Evolutionary conservation across 345 rosid genomes (phyloP).

Genomic region (Psidium friedrichsthalianum): DNA sequence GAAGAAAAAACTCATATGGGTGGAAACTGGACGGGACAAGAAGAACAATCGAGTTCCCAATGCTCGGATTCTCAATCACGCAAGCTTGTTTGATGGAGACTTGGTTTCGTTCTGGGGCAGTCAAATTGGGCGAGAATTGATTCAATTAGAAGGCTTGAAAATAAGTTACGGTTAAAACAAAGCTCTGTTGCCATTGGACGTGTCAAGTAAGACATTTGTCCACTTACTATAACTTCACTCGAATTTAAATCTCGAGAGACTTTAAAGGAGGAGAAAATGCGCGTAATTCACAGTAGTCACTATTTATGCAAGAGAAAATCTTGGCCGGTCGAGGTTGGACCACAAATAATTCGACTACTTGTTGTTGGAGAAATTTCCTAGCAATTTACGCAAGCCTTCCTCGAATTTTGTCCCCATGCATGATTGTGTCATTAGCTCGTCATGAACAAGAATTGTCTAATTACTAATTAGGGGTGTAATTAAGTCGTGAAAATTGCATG

Average conservation of each 20-base stretch:
- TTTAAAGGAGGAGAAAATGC: neutral
- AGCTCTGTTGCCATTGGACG: neutral
- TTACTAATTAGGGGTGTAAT: neutral
- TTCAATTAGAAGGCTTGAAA: neutral
- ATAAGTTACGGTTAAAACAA: neutral
- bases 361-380: neutral
- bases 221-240: neutral
- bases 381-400: neutral
- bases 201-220: neutral
- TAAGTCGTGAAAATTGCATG: neutral
- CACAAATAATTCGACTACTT: neutral
- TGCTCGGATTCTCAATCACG: neutral
- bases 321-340: accelerated
- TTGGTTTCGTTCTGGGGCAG: neutral
- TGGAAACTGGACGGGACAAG: neutral
- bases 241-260: neutral
- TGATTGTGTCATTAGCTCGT: neutral
- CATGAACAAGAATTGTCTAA: neutral
- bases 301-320: neutral
- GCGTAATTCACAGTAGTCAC: neutral
- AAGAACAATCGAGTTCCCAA: neutral
- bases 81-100: neutral
- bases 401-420: neutral
- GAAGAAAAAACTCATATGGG: neutral
- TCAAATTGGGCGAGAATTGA: neutral